A percentile compares a stretch with the other conserved stretches of the same genome.
Evolutionary conservation across 306 rosid species (phyloP).

Genomic region (Elaeagnus macrophylla): DNA sequence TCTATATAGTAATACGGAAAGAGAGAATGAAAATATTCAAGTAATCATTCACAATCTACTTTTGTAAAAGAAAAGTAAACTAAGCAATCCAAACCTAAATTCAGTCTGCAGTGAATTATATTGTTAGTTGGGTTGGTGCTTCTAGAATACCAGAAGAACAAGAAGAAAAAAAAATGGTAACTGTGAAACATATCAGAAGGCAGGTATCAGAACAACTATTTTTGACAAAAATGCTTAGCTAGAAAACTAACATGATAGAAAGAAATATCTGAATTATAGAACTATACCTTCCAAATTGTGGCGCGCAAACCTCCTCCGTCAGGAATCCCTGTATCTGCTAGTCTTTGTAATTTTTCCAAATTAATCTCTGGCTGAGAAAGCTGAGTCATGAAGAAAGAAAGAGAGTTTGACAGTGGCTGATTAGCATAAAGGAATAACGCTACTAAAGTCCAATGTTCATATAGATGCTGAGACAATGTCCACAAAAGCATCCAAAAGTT

Average conservation of each 20-base stretch:
- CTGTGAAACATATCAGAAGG: background rate
- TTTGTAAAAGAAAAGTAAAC: no score
- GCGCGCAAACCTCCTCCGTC: slow-evolving; percentile 69
- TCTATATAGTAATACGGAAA: no score
- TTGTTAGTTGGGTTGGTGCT: background rate
- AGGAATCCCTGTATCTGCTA: slow-evolving; percentile 59
- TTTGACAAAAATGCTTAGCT: background rate
- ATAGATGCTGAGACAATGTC: background rate
- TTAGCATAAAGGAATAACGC: background rate
- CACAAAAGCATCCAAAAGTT: background rate
- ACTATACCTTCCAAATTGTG: slow-evolving; percentile 60
- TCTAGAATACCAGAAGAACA: background rate
- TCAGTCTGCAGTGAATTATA: no score
- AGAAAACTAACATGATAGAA: background rate
- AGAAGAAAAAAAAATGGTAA: background rate
- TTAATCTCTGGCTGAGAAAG: slow-evolving; percentile 53
- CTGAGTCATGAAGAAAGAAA: slow-evolving; percentile 22
- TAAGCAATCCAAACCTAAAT: no score
- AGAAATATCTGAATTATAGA: background rate
- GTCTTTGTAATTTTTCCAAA: slow-evolving; percentile 66
- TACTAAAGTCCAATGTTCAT: background rate
- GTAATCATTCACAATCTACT: no score
- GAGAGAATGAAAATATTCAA: no score
- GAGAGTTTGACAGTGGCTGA: background rate
- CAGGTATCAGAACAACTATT: background rate